Percentiles rank a stretch among this genome's conserved stretches.
These are phyloP conservation scores for Mortierella hygrophila DNA, from an alignment of 192 early-diverging fungal species.

Conservation along the genomic window DNA sequence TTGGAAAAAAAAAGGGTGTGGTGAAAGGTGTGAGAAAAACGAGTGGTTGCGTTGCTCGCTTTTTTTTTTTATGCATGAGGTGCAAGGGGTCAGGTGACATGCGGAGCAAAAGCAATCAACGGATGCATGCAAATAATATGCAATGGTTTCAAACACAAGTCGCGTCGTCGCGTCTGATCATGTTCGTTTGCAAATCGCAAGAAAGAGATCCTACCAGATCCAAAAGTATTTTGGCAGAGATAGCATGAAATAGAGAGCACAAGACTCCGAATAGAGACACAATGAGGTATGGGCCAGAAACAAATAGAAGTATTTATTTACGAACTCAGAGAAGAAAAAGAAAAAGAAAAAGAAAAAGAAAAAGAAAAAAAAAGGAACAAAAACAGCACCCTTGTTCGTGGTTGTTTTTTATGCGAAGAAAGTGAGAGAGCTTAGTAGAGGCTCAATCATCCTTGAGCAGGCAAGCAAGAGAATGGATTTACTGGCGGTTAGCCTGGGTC, in stretches of 20 bases:
- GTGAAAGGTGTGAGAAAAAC: background rate
- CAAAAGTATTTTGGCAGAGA: too few relatives aligned
- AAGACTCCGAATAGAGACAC: background rate
- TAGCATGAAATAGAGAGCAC: too few relatives aligned
- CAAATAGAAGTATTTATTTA: background rate
- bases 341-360: background rate
- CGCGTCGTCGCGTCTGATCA: background rate
- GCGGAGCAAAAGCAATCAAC: background rate
- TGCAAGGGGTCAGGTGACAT: background rate
- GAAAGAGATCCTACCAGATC: too few relatives aligned
- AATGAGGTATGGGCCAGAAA: background rate
- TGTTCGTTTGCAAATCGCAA: too few relatives aligned
- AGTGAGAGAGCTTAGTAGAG: background rate
- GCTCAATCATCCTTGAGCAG: background rate
- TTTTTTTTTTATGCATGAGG: too few relatives aligned
- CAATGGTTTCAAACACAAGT: background rate
- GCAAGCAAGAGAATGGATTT: constrained; percentile 7
- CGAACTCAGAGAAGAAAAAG: background rate
- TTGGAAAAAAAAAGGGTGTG: background rate
- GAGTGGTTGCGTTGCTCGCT: background rate
- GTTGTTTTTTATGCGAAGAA: constrained; percentile 1
- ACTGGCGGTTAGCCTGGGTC: constrained; percentile 59
- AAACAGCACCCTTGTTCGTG: constrained; percentile 2
- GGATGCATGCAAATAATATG: background rate
- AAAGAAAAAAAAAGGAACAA: background rate